These are phyloP conservation scores for Botrytis aclada DNA, from an alignment of 2,329 filamentous ascomycete genomes.

Conservation along the genomic window DNA sequence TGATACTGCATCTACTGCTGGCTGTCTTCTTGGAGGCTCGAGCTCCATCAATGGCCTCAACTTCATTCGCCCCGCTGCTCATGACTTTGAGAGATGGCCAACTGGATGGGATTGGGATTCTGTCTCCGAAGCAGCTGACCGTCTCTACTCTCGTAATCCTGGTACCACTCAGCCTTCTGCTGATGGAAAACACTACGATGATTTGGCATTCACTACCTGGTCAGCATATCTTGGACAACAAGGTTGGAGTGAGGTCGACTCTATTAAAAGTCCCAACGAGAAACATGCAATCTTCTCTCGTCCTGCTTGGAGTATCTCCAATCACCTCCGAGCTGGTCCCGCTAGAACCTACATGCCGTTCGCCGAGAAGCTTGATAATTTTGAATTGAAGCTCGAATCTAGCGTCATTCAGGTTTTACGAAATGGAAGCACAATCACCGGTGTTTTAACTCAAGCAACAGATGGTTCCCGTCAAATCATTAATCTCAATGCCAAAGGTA, in stretches of 20 bases:
- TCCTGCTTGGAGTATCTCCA: not conserved
- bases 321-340: not conserved
- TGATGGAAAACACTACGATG: not conserved
- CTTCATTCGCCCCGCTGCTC: not conserved
- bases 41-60: not conserved
- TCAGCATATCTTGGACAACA: not conserved
- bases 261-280: not conserved
- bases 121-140: not conserved
- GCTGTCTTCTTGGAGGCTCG: not conserved
- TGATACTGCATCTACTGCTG: not conserved
- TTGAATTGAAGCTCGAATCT: not conserved
- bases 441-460: not conserved
- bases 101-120: not conserved
- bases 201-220: not conserved
- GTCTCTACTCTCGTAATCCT: not conserved
- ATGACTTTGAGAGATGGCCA: not conserved
- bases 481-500: not conserved
- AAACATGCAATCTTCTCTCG: not conserved
- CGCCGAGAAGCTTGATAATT: not conserved
- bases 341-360: not conserved
- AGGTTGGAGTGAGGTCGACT: not conserved
- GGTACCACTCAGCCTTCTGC: not conserved
- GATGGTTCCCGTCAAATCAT: not conserved
- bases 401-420: not conserved
- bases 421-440: not conserved